phyloP scores from a whole-genome alignment of 2,329 filamentous ascomycete genomes.

The Colletotrichum sp. region DNA sequence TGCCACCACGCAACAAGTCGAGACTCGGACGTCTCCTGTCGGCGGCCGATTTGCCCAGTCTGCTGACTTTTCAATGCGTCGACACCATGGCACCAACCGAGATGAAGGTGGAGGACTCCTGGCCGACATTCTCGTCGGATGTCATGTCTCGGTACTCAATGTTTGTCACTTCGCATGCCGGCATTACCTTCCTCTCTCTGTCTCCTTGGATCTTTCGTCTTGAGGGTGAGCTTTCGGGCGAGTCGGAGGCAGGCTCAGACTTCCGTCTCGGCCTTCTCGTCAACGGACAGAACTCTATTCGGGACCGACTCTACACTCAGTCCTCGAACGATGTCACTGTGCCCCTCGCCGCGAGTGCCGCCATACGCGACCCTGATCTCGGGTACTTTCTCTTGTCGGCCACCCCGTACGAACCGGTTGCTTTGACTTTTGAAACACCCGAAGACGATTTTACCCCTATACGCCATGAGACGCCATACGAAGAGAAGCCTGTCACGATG shows the following conservation, averaged over 20 bases:
- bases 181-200: slow-evolving; percentile 65
- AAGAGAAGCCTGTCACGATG: slow-evolving; percentile 46
- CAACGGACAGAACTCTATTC: slow-evolving; percentile 59
- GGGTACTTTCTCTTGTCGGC: slow-evolving; percentile 68
- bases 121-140: slow-evolving; percentile 68
- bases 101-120: slow-evolving; percentile 56
- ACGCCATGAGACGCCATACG: slow-evolving; percentile 46
- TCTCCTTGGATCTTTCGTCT: slow-evolving; percentile 68
- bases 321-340: slow-evolving; percentile 48
- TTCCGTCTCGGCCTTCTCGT: slow-evolving; percentile 66
- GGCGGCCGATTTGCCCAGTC: slow-evolving; percentile 45
- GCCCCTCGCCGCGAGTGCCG: slow-evolving; percentile 58
- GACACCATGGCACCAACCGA: slow-evolving; percentile 63
- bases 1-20: slow-evolving; percentile 61
- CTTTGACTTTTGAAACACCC: slow-evolving; percentile 64
- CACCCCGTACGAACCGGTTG: slow-evolving; percentile 62
- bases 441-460: slow-evolving; percentile 54
- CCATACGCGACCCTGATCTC: slow-evolving; percentile 65
- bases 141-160: slow-evolving; percentile 67
- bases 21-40: slow-evolving; percentile 45
- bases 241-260: slow-evolving; percentile 63
- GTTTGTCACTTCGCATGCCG: slow-evolving; percentile 65
- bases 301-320: slow-evolving; percentile 64
- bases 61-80: slow-evolving; percentile 67
- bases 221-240: slow-evolving; percentile 63